Evolutionary conservation across 805 yeast genomes (phyloP), one percentile per base, ranked within the genome.

Genomic region (Metschnikowia amazonensis): DNA sequence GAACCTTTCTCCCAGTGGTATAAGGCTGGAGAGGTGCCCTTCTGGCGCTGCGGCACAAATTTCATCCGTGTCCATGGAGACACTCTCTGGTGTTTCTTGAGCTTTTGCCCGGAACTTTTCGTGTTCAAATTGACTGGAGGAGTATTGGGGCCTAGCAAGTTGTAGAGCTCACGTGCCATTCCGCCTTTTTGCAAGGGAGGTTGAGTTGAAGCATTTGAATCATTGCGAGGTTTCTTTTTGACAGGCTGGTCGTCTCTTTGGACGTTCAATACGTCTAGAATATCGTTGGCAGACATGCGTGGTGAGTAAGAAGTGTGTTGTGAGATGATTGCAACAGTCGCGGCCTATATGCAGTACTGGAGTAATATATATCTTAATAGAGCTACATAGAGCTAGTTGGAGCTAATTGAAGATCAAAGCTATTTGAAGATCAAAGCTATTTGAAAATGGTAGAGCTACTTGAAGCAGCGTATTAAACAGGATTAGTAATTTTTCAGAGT

Each of bases 1-100:
- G 83, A 69, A 0, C 94, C 96, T 49, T 86, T 81, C 2, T 82
- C 90, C 98, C 99, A 94, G 65, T 94, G 98, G 46, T 72, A 69
- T 33, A 92, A 71, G 5, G 53, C 49, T 16, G 64, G 52, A 34
- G 67, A 69, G 21, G 82, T 61, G 38, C 79, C 82, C 3, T 54
- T 58, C 45, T 85, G 69, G 35, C 48, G 41, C 50, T 81, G 81
- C 7, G 74, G 69, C 4, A 68, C 73, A 60, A 92, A 94, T 4
- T 72, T 67, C 16, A 76, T 76, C 64, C 80, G 72, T 1, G 79
- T 75, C 99, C 99, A 94, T 0, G 96, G 89, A 0, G 94, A 76
- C 0, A 88, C 84, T 49, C 81, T 84, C 16, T 77, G 72, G 47
- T 79, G 79, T 53, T 80, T 76, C 48, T 82, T 87, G 51, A 83